phyloP scores from a whole-genome alignment of 164 flowering plant genomes.

The Buxus sempervirens region DNA sequence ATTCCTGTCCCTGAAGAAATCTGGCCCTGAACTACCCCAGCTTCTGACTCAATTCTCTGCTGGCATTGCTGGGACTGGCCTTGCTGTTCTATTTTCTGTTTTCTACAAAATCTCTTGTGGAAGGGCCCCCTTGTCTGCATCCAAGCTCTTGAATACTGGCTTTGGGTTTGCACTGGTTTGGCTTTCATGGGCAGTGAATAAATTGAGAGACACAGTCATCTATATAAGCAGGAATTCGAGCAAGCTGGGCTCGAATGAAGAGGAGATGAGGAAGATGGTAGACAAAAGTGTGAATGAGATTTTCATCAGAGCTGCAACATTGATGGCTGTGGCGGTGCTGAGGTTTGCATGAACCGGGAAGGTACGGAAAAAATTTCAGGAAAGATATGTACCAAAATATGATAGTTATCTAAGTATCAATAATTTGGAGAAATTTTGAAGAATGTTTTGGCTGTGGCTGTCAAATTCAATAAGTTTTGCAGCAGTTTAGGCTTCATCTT shows the following conservation, averaged over 20 bases:
- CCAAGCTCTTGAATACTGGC: constrained; percentile 55
- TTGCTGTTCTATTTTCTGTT: constrained; percentile 67
- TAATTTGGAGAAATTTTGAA: background rate
- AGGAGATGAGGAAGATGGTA: constrained; percentile 46
- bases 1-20: constrained; percentile 52
- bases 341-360: constrained; percentile 47
- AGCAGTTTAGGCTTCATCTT: too few relatives aligned
- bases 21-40: constrained; percentile 64
- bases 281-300: constrained; percentile 55
- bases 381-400: background rate
- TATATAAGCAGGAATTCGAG: constrained; percentile 38
- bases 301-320: constrained; percentile 59
- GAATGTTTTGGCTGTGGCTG: background rate
- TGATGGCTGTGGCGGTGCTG: constrained; percentile 52
- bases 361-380: background rate
- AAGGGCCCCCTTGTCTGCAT: constrained; percentile 52
- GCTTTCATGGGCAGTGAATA: constrained; percentile 80
- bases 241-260: constrained; percentile 46
- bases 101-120: constrained; percentile 44
- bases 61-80: constrained; percentile 84
- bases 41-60: constrained; percentile 69
- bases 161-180: constrained; percentile 75
- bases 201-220: constrained; percentile 49
- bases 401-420: background rate
- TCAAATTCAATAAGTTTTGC: background rate